phyloP scores from a whole-genome alignment of 345 rosid species.

The Eucalyptus urophylla region DNA sequence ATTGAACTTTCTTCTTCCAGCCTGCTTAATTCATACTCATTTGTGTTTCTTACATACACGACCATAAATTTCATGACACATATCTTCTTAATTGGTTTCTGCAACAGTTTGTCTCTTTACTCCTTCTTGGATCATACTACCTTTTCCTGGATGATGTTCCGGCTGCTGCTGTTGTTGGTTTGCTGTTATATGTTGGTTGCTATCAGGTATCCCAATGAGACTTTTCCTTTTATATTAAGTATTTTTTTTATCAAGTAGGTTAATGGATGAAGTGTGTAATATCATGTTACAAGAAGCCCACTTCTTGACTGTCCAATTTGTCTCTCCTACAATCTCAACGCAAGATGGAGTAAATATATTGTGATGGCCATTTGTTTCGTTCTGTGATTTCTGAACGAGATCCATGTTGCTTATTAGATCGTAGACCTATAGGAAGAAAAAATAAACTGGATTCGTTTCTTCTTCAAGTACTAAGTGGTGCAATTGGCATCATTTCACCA shows the following conservation, averaged over 20 bases:
- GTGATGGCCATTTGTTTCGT: neutral
- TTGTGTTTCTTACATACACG: neutral
- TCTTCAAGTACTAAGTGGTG: neutral
- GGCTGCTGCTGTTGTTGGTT: conserved; percentile 58
- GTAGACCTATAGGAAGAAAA: neutral
- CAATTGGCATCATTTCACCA: neutral
- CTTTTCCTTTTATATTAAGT: neutral
- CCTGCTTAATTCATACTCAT: neutral
- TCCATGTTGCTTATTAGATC: neutral
- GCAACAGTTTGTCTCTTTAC: conserved; percentile 61
- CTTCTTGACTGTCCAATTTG: neutral
- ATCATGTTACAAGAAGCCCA: neutral
- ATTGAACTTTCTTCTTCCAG: neutral
- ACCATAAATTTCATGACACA: neutral
- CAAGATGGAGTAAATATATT: neutral
- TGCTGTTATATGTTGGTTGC: conserved; percentile 89
- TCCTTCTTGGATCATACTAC: conserved; percentile 89
- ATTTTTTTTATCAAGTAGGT: neutral
- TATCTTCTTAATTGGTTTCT: neutral
- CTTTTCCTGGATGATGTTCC: conserved; percentile 60
- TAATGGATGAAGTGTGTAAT: neutral
- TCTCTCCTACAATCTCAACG: neutral
- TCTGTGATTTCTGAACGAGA: neutral
- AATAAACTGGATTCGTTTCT: neutral
- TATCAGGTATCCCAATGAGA: conserved; percentile 53